Evolutionary conservation across 495 filamentous ascomycete species (phyloP).

Genomic region (Rostrohypoxylon terebratum): DNA sequence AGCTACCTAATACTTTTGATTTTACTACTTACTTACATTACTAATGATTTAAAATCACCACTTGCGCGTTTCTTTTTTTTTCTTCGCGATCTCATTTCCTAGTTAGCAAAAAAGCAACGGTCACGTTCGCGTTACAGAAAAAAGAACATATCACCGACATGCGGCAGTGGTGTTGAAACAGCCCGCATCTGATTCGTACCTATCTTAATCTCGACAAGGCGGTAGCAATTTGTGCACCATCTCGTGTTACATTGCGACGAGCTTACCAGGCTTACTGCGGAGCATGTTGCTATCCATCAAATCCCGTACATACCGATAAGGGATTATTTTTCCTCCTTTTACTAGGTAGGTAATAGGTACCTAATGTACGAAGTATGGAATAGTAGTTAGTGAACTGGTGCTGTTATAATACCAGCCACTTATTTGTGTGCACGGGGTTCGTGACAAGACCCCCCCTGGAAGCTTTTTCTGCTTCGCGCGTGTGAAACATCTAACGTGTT

Average conservation of each 20-base stretch:
- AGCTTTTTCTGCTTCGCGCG: conserved; percentile 21
- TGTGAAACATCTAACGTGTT: conserved; percentile 45
- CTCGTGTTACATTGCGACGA: conserved; percentile 44
- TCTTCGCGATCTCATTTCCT: conserved; percentile 1
- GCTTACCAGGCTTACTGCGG: conserved; percentile 45
- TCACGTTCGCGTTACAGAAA: conserved; percentile 20
- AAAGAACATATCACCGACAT: conserved; percentile 17
- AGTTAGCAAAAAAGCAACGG: background rate
- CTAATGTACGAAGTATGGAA: too few species aligned
- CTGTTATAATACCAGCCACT: conserved; percentile 49
- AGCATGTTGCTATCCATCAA: conserved; percentile 23
- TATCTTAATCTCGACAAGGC: conserved; percentile 41
- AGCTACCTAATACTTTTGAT: conserved; percentile 28
- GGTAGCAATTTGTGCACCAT: conserved; percentile 20
- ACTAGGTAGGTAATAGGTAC: background rate
- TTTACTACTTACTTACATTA: conserved; percentile 37
- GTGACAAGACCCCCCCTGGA: conserved; percentile 25
- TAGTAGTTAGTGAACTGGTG: conserved; percentile 17
- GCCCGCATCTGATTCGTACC: conserved; percentile 25
- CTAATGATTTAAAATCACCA: conserved; percentile 38
- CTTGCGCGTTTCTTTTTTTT: background rate
- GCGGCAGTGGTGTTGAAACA: conserved; percentile 26
- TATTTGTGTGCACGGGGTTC: conserved; percentile 46
- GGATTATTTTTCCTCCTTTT: conserved; percentile 8
- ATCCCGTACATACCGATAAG: conserved; percentile 43